Conservation (phyloP, 2,329 filamentous ascomycete species). For the Zalaria sp. region DNA sequence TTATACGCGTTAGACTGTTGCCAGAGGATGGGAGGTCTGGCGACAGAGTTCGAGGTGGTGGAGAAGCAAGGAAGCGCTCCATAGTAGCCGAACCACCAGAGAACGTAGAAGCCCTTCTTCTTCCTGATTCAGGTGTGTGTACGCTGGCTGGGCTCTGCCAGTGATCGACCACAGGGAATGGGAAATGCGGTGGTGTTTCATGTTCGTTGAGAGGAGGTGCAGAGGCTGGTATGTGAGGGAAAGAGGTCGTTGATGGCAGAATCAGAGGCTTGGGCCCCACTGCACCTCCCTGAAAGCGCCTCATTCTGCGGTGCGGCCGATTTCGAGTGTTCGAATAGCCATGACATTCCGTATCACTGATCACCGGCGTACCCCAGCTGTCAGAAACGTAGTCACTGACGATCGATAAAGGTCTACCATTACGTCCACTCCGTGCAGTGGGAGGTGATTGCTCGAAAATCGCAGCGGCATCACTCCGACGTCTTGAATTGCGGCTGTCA, state of each 20-base stretch:
- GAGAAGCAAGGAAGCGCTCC: not conserved
- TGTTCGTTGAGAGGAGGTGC: conserved; percentile 13
- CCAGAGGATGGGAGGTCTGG: conserved; percentile 1
- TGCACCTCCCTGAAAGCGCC: conserved; percentile 20
- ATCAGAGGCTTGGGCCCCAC: conserved; percentile 19
- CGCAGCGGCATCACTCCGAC: not conserved
- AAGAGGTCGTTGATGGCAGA: conserved; percentile 16
- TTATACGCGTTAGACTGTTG: not conserved
- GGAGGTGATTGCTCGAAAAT: not conserved
- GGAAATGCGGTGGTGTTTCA: conserved; percentile 8
- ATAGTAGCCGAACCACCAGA: conserved; percentile 1
- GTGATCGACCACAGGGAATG: conserved; percentile 5
- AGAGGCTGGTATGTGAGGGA: conserved; percentile 11
- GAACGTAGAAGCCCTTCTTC: conserved; percentile 10
- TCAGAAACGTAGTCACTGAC: not conserved
- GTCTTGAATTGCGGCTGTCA: not conserved
- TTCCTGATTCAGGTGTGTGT: conserved; percentile 1
- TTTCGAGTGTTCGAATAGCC: not conserved
- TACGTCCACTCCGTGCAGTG: not conserved
- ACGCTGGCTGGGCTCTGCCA: not conserved
- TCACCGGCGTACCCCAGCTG: not conserved
- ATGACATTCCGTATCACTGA: no score
- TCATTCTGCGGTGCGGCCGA: conserved; percentile 14
- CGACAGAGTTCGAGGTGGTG: not conserved
- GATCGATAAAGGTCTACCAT: not conserved